These are phyloP conservation scores for Crithidia bombi DNA, from an alignment of 208 protist genomes.

Conservation along the genomic window DNA sequence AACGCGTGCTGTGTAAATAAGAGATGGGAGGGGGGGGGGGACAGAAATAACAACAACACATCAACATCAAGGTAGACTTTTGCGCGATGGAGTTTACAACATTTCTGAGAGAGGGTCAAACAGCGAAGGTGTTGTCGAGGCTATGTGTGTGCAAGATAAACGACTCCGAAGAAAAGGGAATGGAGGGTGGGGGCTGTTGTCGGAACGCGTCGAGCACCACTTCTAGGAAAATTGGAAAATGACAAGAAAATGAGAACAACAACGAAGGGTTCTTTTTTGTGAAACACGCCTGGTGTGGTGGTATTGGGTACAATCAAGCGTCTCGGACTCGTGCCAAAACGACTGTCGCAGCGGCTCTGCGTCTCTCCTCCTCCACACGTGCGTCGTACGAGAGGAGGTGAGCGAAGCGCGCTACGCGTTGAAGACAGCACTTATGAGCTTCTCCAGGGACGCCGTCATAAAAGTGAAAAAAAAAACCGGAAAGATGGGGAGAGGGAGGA, in stretches of 20 bases:
- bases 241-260: not conserved
- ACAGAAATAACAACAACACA: too few species aligned
- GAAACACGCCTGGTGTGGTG: not conserved
- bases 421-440: constrained; percentile 20
- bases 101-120: too few species aligned
- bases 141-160: too few species aligned
- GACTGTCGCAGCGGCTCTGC: not conserved
- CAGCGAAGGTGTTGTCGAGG: too few species aligned
- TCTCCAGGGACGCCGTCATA: constrained; percentile 31
- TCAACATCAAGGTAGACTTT: too few species aligned
- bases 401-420: too few species aligned
- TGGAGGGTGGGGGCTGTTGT: too few species aligned
- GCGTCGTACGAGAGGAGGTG: not conserved
- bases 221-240: not conserved
- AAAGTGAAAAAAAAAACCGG: constrained; percentile 17
- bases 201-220: too few species aligned
- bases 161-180: too few species aligned
- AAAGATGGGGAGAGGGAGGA: constrained; percentile 4
- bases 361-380: not conserved
- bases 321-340: constrained; percentile 18
- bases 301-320: constrained; percentile 28
- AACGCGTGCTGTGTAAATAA: too few species aligned
- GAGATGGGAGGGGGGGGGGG: too few species aligned
- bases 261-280: not conserved
- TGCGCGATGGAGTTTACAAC: too few species aligned